Percentiles rank a stretch among this genome's conserved stretches.
These are phyloP conservation scores for Marasmius oreades DNA, from an alignment of 1,284 basidiomycete species.

Conservation along the genomic window DNA sequence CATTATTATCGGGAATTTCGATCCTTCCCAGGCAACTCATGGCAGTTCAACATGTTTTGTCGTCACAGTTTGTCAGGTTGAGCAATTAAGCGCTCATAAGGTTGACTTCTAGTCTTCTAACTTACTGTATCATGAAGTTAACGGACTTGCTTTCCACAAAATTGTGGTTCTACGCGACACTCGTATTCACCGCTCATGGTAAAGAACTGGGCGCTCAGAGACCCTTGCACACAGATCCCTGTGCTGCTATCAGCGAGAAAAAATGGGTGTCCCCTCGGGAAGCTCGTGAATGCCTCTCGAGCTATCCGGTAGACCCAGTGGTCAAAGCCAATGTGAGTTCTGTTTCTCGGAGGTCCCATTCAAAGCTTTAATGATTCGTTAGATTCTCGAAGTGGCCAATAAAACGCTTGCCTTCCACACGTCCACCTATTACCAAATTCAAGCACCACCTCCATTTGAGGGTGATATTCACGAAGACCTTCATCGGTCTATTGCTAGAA, in stretches of 20 bases:
- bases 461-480: constrained; percentile 55
- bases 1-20: no score
- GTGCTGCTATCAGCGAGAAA: constrained; percentile 45
- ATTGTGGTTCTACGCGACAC: no score
- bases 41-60: no score
- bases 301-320: constrained; percentile 38
- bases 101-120: no score
- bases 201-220: background rate
- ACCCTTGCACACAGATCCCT: constrained; percentile 34
- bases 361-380: constrained; percentile 8
- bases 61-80: no score
- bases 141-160: no score
- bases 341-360: background rate
- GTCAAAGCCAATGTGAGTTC: constrained; percentile 46
- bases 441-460: constrained; percentile 51
- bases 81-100: no score
- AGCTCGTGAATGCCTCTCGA: constrained; percentile 46
- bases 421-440: constrained; percentile 54
- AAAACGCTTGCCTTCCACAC: constrained; percentile 60
- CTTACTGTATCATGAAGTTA: no score
- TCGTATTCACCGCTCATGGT: background rate
- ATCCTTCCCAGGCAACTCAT: no score
- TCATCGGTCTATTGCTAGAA: constrained; percentile 45
- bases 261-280: constrained; percentile 51
- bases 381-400: constrained; percentile 56